Evolutionary conservation across 1,139 yeast genomes (phyloP), one percentile per base, ranked within the genome.

Genomic region (Taiozyma sp.): DNA sequence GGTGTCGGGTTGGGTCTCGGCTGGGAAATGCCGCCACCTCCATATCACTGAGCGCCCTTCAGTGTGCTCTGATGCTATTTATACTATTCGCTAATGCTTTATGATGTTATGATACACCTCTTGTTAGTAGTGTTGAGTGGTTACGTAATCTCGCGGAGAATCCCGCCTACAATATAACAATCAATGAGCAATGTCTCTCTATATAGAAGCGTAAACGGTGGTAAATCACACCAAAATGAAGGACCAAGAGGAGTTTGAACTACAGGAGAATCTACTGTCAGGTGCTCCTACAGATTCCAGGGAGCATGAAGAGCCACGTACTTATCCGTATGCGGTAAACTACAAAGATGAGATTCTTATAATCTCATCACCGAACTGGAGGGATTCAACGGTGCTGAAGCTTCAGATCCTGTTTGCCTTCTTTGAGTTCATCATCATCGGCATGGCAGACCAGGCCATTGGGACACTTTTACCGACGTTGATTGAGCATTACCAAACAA

Each of bases 401-500:
- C 40, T 61, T 7, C 85, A 81, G 62, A 68, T 81, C 22, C 2
- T 68, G 0, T 60, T 74, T 0, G 63, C 74, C 0, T 76, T 69
- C 52, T 39, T 65, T 3, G 64, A 73, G 1, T 75, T 80, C 57
- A 62, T 70, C 3, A 57, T 78, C 5, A 67, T 79, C 53, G 87
- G 87, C 0, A 59, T 80, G n/a, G 71, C 75, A 2, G 86, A 81
- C 53, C 85, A 80, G 61, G 71, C 83, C 0, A 68, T 80, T 14
- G 86, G 86, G 0, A 73, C 85, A 0, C 63, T 81, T 44, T 69
- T 81, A 47, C 83, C 85, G 1, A 68, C 72, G 43, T 57, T 81
- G 30, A 75, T 79, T 50, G 62, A 62, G 4, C 62, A 74, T 45
- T 81, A 79, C 57, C 34, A 68, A 0, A 71, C 80, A 6, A 69